A percentile compares a stretch with the other conserved stretches of the same genome.
Evolutionary conservation across 495 filamentous ascomycete genomes (phyloP).

Genomic region (Ramalina intermedia): DNA sequence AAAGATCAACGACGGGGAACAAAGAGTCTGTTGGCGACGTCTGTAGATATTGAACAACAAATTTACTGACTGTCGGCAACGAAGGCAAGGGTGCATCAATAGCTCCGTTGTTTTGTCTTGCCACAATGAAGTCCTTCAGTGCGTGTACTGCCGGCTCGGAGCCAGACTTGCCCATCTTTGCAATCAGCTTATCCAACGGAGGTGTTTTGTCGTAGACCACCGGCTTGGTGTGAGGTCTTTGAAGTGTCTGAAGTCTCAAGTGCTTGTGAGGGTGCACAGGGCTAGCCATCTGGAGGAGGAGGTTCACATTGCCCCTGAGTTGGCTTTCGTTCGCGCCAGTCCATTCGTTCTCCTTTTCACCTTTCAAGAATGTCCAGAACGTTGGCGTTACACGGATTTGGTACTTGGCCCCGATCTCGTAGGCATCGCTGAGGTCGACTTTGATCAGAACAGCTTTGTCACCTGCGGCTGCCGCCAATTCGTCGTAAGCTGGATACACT

Average conservation of each 20-base stretch:
- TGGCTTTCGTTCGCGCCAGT: slow-evolving; percentile 54
- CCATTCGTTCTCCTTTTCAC: slow-evolving; percentile 67
- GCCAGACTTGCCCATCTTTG: slow-evolving; percentile 49
- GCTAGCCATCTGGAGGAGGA: slow-evolving; percentile 62
- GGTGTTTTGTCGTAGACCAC: slow-evolving; percentile 68
- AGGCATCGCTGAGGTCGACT: slow-evolving; percentile 57
- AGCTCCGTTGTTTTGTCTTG: slow-evolving; percentile 35
- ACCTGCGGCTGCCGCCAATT: slow-evolving; percentile 62
- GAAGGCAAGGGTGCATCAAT: slow-evolving; percentile 47
- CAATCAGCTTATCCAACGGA: slow-evolving; percentile 67
- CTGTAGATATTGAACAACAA: slow-evolving; percentile 33
- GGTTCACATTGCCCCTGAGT: slow-evolving; percentile 54
- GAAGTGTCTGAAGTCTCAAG: slow-evolving; percentile 55
- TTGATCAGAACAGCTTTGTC: slow-evolving; percentile 62
- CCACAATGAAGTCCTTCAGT: slow-evolving; percentile 51
- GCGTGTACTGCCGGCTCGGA: slow-evolving; percentile 36
- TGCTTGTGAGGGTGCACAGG: slow-evolving; percentile 62
- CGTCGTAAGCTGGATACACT: slow-evolving; percentile 71
- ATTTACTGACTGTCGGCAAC: slow-evolving; percentile 37
- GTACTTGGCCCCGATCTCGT: slow-evolving; percentile 52
- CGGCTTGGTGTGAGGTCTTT: slow-evolving; percentile 44
- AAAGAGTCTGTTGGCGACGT: slow-evolving; percentile 40
- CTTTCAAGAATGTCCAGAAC: slow-evolving; percentile 75
- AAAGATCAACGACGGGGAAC: slow-evolving; percentile 72
- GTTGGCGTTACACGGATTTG: slow-evolving; percentile 68